phyloP scores from a whole-genome alignment of 768 basidiomycete species.

The Suillus ampliporus region DNA sequence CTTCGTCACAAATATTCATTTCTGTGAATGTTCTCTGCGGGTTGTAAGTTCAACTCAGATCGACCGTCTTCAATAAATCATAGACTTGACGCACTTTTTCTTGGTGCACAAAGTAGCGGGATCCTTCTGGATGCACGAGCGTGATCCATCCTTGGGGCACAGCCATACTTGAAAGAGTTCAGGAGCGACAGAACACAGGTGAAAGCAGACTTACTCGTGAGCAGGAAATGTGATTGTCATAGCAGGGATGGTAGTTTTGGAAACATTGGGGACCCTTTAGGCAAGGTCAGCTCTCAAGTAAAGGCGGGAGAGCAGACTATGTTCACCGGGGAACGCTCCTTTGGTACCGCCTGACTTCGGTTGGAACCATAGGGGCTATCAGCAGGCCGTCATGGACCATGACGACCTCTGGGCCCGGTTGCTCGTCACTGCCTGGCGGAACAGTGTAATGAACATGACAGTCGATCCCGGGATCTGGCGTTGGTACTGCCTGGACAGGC shows the following conservation, averaged over 20 bases:
- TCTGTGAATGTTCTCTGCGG: conserved; percentile 54
- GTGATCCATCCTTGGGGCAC: conserved; percentile 26
- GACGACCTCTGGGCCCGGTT: conserved; percentile 9
- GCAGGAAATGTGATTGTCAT: conserved; percentile 3
- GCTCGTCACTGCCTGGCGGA: conserved; percentile 7
- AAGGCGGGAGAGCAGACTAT: not conserved
- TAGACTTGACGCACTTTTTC: conserved; percentile 24
- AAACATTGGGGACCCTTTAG: not conserved
- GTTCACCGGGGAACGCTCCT: not conserved
- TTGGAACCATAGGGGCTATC: conserved; percentile 27
- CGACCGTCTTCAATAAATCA: not conserved
- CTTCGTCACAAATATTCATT: conserved; percentile 46
- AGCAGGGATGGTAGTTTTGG: not conserved
- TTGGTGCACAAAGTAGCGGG: conserved; percentile 24
- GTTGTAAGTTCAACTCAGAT: not conserved
- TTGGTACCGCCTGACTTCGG: conserved; percentile 22
- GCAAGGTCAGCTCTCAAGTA: not conserved
- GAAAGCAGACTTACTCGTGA: conserved; percentile 6
- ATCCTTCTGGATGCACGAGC: conserved; percentile 28
- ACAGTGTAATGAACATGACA: conserved; percentile 1
- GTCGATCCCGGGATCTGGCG: not conserved
- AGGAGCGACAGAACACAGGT: not conserved
- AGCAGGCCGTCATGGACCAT: not conserved
- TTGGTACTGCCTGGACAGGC: too few relatives aligned
- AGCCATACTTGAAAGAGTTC: not conserved